Conservation (phyloP, 1,284 basidiomycete genomes). For the Rhodotorula sp. region DNA sequence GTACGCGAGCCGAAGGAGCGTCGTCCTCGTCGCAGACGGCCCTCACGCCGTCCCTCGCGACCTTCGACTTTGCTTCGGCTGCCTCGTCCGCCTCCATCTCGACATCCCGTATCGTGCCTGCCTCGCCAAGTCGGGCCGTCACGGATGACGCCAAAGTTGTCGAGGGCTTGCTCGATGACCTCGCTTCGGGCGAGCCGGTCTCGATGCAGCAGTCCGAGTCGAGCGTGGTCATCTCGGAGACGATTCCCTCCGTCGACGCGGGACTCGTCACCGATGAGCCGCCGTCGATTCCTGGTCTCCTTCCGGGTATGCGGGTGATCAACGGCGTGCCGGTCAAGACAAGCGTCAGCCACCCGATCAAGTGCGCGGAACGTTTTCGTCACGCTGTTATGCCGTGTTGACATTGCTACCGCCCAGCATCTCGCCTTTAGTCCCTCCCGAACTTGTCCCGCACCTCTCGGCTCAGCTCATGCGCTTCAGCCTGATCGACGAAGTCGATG, state of each 20-base stretch:
- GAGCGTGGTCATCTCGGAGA: constrained; percentile 6
- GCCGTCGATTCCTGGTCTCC: not conserved
- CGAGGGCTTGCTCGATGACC: constrained; percentile 8
- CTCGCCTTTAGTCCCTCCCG: constrained; percentile 42
- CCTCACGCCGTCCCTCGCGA: constrained; percentile 9
- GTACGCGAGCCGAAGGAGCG: no score
- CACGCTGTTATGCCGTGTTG: not conserved
- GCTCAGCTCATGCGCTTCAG: not conserved
- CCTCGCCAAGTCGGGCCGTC: no score
- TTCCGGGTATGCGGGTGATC: constrained; percentile 32
- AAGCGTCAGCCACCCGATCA: constrained; percentile 43
- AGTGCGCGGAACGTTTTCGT: constrained; percentile 11
- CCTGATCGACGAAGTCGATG: not conserved
- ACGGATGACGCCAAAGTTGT: not conserved
- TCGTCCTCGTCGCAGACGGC: not conserved
- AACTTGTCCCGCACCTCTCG: constrained; percentile 30
- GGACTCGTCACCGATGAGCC: not conserved
- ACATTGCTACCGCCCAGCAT: constrained; percentile 17
- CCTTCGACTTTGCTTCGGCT: constrained; percentile 3
- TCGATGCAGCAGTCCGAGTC: not conserved
- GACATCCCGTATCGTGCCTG: no score
- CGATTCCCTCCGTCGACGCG: not conserved
- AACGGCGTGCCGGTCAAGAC: constrained; percentile 42
- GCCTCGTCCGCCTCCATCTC: no score
- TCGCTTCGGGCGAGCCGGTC: constrained; percentile 16